These are phyloP conservation scores for Eleusine indica DNA, from an alignment of 176 grass and related monocot genomes.

Conservation along the genomic window DNA sequence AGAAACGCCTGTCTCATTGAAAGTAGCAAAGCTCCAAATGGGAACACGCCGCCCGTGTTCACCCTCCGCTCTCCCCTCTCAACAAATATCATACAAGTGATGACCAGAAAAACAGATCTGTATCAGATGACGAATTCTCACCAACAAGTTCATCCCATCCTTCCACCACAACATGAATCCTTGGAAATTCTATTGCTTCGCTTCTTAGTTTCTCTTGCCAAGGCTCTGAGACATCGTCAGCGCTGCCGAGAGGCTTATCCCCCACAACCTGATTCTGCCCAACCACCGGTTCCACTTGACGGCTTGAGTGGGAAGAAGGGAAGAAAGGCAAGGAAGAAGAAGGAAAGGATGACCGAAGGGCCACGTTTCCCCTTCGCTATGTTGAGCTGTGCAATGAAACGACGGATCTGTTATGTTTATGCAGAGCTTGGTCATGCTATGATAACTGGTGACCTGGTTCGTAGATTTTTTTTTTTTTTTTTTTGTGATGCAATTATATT, in stretches of 20 bases:
- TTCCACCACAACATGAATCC: background rate
- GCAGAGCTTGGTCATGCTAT: background rate
- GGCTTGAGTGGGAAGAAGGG: slow-evolving; percentile 20
- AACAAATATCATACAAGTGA: slow-evolving; percentile 7
- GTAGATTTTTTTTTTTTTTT: slow-evolving; percentile 10
- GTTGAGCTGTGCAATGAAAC: slow-evolving; percentile 41
- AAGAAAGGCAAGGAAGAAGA: background rate
- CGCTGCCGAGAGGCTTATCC: background rate
- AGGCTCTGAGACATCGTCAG: background rate
- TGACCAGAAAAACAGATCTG: slow-evolving; percentile 12
- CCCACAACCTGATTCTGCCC: slow-evolving; percentile 9
- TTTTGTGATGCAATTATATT: slow-evolving; percentile 15
- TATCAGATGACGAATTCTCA: background rate
- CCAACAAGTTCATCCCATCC: background rate
- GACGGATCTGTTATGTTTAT: slow-evolving; percentile 20
- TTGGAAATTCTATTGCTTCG: background rate
- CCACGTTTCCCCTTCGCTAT: slow-evolving; percentile 17
- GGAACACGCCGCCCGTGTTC: too few species aligned
- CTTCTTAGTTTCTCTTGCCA: background rate
- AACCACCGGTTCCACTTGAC: background rate
- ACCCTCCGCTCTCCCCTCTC: background rate
- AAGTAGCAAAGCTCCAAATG: background rate
- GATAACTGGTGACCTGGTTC: slow-evolving; percentile 35
- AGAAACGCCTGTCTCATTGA: background rate
- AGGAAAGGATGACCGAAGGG: background rate